Conservation (phyloP, 345 rosid genomes). For the Cardamine occulta region DNA sequence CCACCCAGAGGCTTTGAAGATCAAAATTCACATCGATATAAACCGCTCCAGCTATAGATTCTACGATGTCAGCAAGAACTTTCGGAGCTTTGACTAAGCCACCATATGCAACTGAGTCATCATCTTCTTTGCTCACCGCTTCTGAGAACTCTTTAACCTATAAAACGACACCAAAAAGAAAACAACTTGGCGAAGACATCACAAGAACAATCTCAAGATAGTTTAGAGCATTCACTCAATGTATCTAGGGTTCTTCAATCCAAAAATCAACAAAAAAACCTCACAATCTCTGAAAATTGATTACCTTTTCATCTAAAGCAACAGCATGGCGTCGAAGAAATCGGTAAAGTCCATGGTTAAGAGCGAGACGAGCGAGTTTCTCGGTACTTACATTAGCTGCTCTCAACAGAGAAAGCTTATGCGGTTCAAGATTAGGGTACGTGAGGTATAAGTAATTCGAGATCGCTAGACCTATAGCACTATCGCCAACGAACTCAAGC, state of each 20-base stretch:
- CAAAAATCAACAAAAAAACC: background rate
- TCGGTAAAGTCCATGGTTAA: constrained; percentile 53
- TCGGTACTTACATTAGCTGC: constrained; percentile 76
- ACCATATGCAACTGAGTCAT: constrained; percentile 52
- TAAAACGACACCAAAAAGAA: background rate
- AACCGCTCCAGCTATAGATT: constrained; percentile 77
- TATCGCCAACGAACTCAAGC: constrained; percentile 84
- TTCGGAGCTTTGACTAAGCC: constrained; percentile 82
- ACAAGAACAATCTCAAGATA: constrained; percentile 13
- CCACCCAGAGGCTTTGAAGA: constrained; percentile 73
- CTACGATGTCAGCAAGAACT: constrained; percentile 77
- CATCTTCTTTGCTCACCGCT: constrained; percentile 60
- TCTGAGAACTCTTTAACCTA: constrained; percentile 68
- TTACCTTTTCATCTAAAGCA: constrained; percentile 60
- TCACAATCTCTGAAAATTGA: background rate
- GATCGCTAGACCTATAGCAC: constrained; percentile 59
- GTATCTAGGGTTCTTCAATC: background rate
- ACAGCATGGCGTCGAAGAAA: constrained; percentile 53
- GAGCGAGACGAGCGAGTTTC: constrained; percentile 81
- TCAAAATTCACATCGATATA: constrained; percentile 63
- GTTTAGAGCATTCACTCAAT: background rate
- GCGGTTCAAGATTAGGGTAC: constrained; percentile 61
- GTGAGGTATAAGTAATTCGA: constrained; percentile 52
- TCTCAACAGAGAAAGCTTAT: constrained; percentile 58
- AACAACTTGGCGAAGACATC: background rate